phyloP scores from a whole-genome alignment of 371 early-diverging fungal genomes.

The Actinomortierella wolfii region DNA sequence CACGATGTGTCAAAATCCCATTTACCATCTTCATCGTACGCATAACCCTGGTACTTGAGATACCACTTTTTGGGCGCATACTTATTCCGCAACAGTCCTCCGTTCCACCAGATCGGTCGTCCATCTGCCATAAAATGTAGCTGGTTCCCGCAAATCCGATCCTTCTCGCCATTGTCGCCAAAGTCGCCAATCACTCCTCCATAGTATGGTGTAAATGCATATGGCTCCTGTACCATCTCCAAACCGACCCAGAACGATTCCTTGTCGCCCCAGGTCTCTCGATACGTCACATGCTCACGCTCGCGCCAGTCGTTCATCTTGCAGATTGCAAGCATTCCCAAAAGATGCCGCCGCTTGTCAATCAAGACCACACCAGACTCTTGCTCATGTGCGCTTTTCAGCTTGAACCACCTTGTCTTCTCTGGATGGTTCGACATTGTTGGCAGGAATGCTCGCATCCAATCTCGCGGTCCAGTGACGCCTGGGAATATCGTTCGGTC shows the following conservation, averaged over 20 bases:
- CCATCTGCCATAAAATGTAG: conserved; percentile 50
- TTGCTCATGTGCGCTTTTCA: conserved; percentile 60
- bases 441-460: conserved; percentile 61
- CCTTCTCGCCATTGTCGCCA: conserved; percentile 50
- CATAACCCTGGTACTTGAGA: conserved; percentile 30
- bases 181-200: conserved; percentile 61
- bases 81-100: conserved; percentile 55
- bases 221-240: conserved; percentile 62
- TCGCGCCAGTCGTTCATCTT: conserved; percentile 60
- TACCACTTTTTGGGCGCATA: conserved; percentile 16
- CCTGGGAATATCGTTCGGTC: conserved; percentile 64
- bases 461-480: conserved; percentile 44
- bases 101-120: conserved; percentile 58
- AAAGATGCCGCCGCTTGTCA: conserved; percentile 54
- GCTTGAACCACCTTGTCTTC: conserved; percentile 57
- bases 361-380: conserved; percentile 72
- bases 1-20: conserved; percentile 37
- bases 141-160: conserved; percentile 60
- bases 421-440: conserved; percentile 52
- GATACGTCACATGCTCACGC: conserved; percentile 55
- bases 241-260: conserved; percentile 64
- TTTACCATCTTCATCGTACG: conserved; percentile 36
- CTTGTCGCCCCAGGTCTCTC: conserved; percentile 59
- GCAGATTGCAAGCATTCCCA: conserved; percentile 63
- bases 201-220: conserved; percentile 54